Evolutionary conservation across 2,329 filamentous ascomycete species (phyloP).

Genomic region (Diaporthe longicolla): DNA sequence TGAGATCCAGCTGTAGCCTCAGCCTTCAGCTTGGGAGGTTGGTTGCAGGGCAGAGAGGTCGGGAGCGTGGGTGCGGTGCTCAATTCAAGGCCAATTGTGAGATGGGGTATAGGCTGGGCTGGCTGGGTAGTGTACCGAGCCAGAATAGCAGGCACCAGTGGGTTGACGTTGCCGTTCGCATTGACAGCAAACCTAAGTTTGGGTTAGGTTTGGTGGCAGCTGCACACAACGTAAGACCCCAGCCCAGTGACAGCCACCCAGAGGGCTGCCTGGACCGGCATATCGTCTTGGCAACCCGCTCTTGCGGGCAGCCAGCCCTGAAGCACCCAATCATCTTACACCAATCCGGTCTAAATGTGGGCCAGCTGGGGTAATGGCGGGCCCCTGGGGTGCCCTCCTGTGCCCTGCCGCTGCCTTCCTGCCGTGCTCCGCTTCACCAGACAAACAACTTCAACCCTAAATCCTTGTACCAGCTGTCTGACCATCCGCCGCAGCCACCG

Average conservation of each 20-base stretch:
- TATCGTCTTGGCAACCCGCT: constrained; percentile 19
- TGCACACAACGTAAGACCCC: constrained; percentile 18
- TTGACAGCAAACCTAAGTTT: constrained; percentile 15
- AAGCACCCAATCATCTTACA: constrained; percentile 33
- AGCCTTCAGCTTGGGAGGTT: background rate
- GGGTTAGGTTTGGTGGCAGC: constrained; percentile 13
- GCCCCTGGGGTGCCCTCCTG: background rate
- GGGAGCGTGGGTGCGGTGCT: background rate
- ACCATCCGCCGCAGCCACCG: constrained; percentile 14
- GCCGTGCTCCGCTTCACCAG: constrained; percentile 19
- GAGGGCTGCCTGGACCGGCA: constrained; percentile 8
- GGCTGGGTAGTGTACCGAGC: background rate
- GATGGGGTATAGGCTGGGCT: background rate
- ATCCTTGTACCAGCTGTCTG: constrained; percentile 15
- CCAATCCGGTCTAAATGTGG: constrained; percentile 11
- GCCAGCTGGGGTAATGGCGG: constrained; percentile 7
- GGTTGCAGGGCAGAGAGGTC: background rate
- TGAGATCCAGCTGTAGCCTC: constrained; percentile 30
- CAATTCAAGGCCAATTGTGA: background rate
- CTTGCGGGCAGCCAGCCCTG: background rate
- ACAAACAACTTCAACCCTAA: constrained; percentile 30
- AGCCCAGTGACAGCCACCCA: constrained; percentile 6
- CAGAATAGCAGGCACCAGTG: constrained; percentile 35
- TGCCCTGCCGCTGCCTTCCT: background rate
- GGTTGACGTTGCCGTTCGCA: constrained; percentile 36